Evolutionary conservation across 2,329 filamentous ascomycete species (phyloP), one percentile per base, ranked within the genome.

Genomic region (Arthroderma sp.): DNA sequence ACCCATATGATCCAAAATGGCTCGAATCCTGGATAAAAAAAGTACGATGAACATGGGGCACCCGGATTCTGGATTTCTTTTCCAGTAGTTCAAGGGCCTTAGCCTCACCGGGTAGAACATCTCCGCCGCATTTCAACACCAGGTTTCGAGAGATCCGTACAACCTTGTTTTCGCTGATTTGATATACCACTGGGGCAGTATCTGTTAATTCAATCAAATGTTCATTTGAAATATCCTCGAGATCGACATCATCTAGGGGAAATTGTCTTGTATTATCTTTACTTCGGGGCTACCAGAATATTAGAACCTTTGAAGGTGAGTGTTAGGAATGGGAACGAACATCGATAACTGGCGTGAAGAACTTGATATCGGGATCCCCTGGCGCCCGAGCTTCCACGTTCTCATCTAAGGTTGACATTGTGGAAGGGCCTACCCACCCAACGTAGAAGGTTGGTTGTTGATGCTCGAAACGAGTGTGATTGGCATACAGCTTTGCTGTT

Each of bases 1-100:
- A 58, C 9, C 56, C 53, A 22, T 15, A 45, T 3, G 45, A 55
- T n/a, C 50, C 53, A 44, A 53, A 57, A 29, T 53, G 53, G 27
- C 50, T 39, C 3, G 52, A 36, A 38, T 57, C 52, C 22, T 40
- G 28, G 10, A 57, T 27, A n/a, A 53, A 45, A 34, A 56, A 52
- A 30, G 50, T 40, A 5, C 54, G 52, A 50, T 57, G 40, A 30
- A 58, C 50, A 31, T 49, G 47, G 36, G 54, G 52, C 30, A 42
- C 52, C 47, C 48, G 52, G 45, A 56, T 50, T 10, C 10, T 36
- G n/a, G 51, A 44, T 43, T 41, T 54, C 37, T 46, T 49, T n/a
- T 47, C 48, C 49, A 55, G 9, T 5, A 57, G 38, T 22, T 46
- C 34, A 9, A 58, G 52, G 7, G 47, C 44, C 28, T 52, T 36